Base-by-base conservation (phyloP, 148 eudicot species). In the Rhododendron kiyosumense region DNA sequence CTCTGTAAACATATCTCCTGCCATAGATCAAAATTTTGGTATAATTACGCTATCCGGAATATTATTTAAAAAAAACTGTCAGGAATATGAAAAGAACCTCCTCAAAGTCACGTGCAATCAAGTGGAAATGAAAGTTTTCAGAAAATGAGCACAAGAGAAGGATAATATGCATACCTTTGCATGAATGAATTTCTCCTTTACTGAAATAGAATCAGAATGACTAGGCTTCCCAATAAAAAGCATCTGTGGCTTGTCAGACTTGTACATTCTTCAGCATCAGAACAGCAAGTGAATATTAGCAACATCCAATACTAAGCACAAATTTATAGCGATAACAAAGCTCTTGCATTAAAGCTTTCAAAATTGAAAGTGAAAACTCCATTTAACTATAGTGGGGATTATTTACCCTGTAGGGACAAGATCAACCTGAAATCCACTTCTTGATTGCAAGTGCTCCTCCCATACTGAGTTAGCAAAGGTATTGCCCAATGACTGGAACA, bases 401-500 rank as follows among this genome's bases (percentile, higher is more conserved):
- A 77, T 86, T 85, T 93, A 96, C 98, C 98, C 93, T 86, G 92
- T 83, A 80, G 94, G 91, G 75, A 88, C 91, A 89, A 93, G 86
- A 89, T 96, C 96, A 75, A 94, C 89, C 86, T 93, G 95, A 90
- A 89, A 92, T 85, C 93, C 95, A 86, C 95, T 93, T 85, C 92
- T 93, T 54, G 98, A 93, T 86, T 94, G 96, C 91, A 97, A 88
- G 49, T 91, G 84, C 82, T 97, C 98, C 90, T 97, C 99, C 99
- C 99, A 97, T 63, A 97, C 91, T 38, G 98, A 94, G 84, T 97
- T 97, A 36, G 98, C 93, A 91, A 95, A 95, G 77, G 92, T 84
- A 86, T 97, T 97, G 61, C 99, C 99, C 92, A 97, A 79, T 81
- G 99, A 94, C 90, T 94, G 99, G 90, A 97, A 97, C 87, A 97